Evolutionary conservation across 2,329 filamentous ascomycete genomes (phyloP), one percentile per base, ranked within the genome.

Genomic region (Aspergillus tanneri): DNA sequence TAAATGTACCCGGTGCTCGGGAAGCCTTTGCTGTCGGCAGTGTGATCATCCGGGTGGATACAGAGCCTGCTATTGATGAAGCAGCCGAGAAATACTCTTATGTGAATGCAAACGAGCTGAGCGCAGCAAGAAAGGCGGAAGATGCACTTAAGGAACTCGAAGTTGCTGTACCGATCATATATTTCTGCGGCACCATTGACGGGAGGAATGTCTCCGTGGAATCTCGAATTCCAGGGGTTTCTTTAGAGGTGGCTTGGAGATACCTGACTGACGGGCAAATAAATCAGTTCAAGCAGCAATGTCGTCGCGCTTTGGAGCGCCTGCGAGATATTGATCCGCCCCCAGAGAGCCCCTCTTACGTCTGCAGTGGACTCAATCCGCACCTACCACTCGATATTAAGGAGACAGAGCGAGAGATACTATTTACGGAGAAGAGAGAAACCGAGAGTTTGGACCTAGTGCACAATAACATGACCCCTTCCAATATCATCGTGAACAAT

Each of bases 131-230:
- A 23, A 65, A 69, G 39, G 69, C 62, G 9, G 62, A 69, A 45
- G 60, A 66, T 22, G 44, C 54, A 2, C 61, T 73, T 10, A 62
- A 56, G 37, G 61, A 64, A 22, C 46, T 71, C 16, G 61, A 59
- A 1, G 59, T 70, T 30, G 52, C 62, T 5, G 59, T 72, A 8
- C 70, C 70, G 1, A 52, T 65, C 35, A 62, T 69, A 51, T 62
- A 66, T 42, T 71, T 70, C n/a, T 69, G 60, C 43, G 66, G 68
- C 11, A 66, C 57, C 24, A 58, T 73, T 36, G 63, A 68, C 21
- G 68, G 62, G 34, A 70, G 65, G 43, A 71, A 72, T 48, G 60
- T 72, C 32, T 66, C 69, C 6, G 62, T 71, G 34, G 69, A 72
- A 54, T 69, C 68, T 11, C 60, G 70, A 35, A 67, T 72, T 18